Conservation (phyloP, 192 early-diverging fungal genomes). For the Linnemannia exigua region DNA sequence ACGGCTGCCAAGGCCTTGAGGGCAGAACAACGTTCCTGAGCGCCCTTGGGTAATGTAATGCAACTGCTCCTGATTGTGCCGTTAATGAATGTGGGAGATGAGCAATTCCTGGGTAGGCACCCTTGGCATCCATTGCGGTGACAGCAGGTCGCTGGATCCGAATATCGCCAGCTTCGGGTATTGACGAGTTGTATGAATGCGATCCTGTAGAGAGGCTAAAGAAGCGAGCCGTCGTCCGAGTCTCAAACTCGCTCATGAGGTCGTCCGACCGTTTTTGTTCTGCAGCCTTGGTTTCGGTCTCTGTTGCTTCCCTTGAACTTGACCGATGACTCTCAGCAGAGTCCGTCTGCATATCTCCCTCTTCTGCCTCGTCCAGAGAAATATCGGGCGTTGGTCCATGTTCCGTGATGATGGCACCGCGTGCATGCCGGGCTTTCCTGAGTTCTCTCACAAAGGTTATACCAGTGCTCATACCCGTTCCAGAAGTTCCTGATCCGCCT, state of each 20-base stretch:
- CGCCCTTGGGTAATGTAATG: conserved; percentile 11
- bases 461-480: conserved; percentile 48
- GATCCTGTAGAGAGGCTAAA: conserved; percentile 1
- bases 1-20: conserved; percentile 11
- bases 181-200: not conserved
- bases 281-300: not conserved
- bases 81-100: conserved; percentile 18
- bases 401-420: conserved; percentile 29
- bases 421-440: conserved; percentile 26
- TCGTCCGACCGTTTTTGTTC: not conserved
- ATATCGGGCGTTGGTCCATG: conserved; percentile 41
- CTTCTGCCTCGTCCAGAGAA: conserved; percentile 31
- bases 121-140: conserved; percentile 19
- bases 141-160: conserved; percentile 28
- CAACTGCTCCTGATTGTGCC: not conserved
- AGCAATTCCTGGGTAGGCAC: conserved; percentile 42
- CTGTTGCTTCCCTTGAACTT: not conserved
- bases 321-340: not conserved
- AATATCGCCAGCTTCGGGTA: conserved; percentile 15
- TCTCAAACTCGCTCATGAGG: not conserved
- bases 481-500: conserved; percentile 41
- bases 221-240: conserved; percentile 1
- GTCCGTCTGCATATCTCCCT: not conserved
- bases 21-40: conserved; percentile 22
- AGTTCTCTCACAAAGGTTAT: conserved; percentile 51